phyloP scores from a whole-genome alignment of 306 rosid species.

The Dicorynia guianensis region DNA sequence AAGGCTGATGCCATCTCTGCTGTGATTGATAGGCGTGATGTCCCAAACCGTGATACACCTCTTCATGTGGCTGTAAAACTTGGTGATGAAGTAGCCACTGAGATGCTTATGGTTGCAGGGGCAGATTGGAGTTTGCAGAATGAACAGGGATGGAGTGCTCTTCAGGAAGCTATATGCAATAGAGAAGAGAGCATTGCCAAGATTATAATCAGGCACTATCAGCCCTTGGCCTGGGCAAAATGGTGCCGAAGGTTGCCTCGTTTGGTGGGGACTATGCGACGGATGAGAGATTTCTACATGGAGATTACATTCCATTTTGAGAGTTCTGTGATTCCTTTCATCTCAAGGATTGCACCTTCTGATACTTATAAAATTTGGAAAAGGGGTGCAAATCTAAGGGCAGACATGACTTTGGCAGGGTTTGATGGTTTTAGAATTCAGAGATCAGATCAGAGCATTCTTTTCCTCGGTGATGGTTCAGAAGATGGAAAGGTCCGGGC shows the following conservation, averaged over 20 bases:
- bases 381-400: constrained; percentile 95
- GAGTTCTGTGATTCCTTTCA: constrained; percentile 98
- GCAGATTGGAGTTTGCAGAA: constrained; percentile 99
- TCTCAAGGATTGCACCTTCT: constrained; percentile 96
- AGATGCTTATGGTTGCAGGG: constrained; percentile 94
- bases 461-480: constrained; percentile 91
- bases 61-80: constrained; percentile 94
- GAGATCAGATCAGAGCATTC: constrained; percentile 91
- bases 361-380: constrained; percentile 99
- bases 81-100: constrained; percentile 78
- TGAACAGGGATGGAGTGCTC: constrained; percentile 98
- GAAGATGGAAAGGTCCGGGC: constrained; percentile 85
- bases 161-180: constrained; percentile 94
- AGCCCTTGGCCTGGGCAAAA: constrained; percentile 98
- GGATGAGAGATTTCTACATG: constrained; percentile 99
- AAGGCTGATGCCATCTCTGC: constrained; percentile 86
- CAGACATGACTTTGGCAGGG: constrained; percentile 98
- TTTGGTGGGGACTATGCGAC: constrained; percentile 78
- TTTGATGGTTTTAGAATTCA: constrained; percentile 96
- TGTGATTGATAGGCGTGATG: constrained; percentile 86
- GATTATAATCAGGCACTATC: constrained; percentile 86
- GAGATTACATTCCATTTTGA: constrained; percentile 97
- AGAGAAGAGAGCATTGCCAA: constrained; percentile 87
- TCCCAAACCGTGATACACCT: constrained; percentile 87
- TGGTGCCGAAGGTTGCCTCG: constrained; percentile 99